Conservation (phyloP, 768 basidiomycete species). For the Tricholoma terreum region DNA sequence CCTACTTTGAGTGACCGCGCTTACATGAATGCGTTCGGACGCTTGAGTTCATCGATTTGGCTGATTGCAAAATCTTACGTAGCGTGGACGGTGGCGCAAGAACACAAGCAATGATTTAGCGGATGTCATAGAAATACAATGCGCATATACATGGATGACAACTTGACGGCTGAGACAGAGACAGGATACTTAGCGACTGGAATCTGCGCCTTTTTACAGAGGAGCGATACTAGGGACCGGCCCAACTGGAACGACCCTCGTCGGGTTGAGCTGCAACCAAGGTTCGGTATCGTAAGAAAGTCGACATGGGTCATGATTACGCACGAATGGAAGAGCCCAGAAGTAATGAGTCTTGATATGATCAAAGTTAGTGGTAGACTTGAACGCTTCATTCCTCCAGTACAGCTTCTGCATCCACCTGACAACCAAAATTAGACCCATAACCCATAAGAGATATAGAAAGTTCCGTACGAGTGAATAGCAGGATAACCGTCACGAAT, state of each 20-base stretch:
- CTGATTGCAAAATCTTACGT: too few species aligned
- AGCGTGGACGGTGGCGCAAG: too few species aligned
- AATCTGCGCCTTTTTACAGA: too few species aligned
- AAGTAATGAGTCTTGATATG: conserved; percentile 81
- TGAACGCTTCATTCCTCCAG: conserved; percentile 88
- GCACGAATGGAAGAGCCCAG: conserved; percentile 52
- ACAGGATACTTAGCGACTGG: too few species aligned
- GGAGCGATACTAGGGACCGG: background rate
- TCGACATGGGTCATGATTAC: background rate
- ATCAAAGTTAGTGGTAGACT: conserved; percentile 80
- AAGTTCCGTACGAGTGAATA: conserved; percentile 54
- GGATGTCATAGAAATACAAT: too few species aligned
- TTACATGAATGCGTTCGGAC: too few species aligned
- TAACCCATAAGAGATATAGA: background rate
- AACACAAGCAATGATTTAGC: too few species aligned
- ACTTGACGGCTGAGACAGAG: too few species aligned
- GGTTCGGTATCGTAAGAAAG: too few species aligned
- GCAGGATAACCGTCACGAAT: conserved; percentile 89
- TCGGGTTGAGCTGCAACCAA: background rate
- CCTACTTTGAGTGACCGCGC: too few species aligned
- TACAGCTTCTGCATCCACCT: conserved; percentile 86
- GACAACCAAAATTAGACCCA: background rate
- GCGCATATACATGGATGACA: too few species aligned
- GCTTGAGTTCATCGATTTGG: too few species aligned
- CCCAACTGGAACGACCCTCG: background rate